Evolutionary conservation across 441 rosid species (phyloP).

Genomic region (Metrosideros polymorpha): DNA sequence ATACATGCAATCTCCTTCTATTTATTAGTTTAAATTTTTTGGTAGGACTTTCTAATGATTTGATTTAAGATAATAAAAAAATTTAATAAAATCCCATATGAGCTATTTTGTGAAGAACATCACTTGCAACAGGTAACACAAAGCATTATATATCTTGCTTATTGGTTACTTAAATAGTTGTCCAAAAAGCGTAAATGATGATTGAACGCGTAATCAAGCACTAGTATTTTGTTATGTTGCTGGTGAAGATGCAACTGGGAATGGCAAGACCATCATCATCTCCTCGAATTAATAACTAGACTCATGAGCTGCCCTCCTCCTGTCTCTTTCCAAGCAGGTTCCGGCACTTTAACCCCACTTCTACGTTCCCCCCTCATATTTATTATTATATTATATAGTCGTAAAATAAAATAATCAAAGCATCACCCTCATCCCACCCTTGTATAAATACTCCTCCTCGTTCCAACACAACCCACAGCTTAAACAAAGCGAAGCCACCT

Average conservation of each 20-base stretch:
- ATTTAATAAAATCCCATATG: not conserved
- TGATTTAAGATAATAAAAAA: fast-evolving
- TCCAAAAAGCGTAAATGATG: not conserved
- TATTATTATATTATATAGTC: not conserved
- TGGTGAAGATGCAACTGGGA: constrained; percentile 22
- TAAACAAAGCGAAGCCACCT: not conserved
- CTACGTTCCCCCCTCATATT: not conserved
- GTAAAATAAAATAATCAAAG: not conserved
- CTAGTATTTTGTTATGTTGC: not conserved
- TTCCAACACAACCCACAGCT: not conserved
- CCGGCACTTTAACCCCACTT: not conserved
- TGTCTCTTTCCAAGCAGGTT: constrained; percentile 28
- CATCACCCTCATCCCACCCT: not conserved
- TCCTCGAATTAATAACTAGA: not conserved
- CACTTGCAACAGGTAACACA: not conserved
- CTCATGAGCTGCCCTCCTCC: not conserved
- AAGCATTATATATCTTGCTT: not conserved
- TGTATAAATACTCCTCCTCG: not conserved
- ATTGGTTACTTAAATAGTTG: not conserved
- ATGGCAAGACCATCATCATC: not conserved
- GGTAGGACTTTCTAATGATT: not conserved
- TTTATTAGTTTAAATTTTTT: not conserved
- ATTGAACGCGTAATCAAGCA: not conserved
- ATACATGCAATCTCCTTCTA: not conserved
- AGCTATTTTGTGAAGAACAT: not conserved